Evolutionary conservation across 495 filamentous ascomycete genomes (phyloP).

Genomic region (Aspergillus carlsbadensis): DNA sequence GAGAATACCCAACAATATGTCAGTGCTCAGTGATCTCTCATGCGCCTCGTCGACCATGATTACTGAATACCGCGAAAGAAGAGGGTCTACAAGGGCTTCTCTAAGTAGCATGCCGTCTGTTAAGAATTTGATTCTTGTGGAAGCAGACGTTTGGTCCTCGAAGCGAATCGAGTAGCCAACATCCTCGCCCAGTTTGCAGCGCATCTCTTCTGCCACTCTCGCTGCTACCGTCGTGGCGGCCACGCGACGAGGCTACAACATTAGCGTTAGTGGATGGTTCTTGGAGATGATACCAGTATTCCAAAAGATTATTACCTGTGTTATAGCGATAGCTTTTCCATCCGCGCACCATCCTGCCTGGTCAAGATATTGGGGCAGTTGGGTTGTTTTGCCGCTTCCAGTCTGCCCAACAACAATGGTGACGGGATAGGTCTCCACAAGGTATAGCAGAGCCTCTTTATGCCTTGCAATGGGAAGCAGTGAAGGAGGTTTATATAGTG

Average conservation of each 20-base stretch:
- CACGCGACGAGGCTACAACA: slow-evolving; percentile 75
- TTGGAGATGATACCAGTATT: not conserved
- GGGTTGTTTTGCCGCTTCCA: slow-evolving; percentile 89
- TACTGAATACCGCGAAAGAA: slow-evolving; percentile 89
- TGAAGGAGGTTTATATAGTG: slow-evolving; percentile 73
- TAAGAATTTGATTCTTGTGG: slow-evolving; percentile 91
- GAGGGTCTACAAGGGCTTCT: slow-evolving; percentile 90
- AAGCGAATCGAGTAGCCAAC: slow-evolving; percentile 97
- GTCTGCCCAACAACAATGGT: slow-evolving; percentile 87
- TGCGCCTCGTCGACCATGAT: slow-evolving; percentile 99
- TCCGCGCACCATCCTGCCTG: slow-evolving; percentile 86
- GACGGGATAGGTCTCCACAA: slow-evolving; percentile 73
- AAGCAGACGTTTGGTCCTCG: slow-evolving; percentile 87
- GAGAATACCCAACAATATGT: slow-evolving; percentile 87
- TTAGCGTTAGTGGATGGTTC: not conserved
- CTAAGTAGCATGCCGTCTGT: slow-evolving; percentile 94
- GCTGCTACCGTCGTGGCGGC: slow-evolving; percentile 90
- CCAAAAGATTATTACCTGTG: slow-evolving; percentile 63
- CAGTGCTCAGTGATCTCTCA: slow-evolving; percentile 91
- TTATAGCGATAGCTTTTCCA: slow-evolving; percentile 81
- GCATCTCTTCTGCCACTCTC: slow-evolving; percentile 90
- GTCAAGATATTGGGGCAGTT: slow-evolving; percentile 84
- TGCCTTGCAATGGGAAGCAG: slow-evolving; percentile 78
- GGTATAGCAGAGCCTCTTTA: slow-evolving; percentile 69
- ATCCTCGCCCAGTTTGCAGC: slow-evolving; percentile 87